These are phyloP conservation scores for Aspergillus sclerotialis DNA, from an alignment of 2,329 filamentous ascomycete species.

Conservation along the genomic window DNA sequence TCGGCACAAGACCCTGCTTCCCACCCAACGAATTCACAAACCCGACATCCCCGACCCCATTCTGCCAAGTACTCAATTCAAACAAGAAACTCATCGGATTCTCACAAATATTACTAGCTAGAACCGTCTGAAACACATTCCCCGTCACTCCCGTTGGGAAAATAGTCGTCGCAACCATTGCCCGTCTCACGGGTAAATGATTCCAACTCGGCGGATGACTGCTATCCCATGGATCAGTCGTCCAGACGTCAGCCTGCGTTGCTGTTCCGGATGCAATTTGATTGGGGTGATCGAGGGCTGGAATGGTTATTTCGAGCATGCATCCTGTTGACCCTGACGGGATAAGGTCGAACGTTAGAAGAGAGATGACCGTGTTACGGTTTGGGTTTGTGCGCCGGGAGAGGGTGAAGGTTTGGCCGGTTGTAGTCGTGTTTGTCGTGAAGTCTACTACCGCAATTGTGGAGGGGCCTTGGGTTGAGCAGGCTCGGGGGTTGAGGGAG, in stretches of 20 bases:
- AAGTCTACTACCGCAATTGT: conserved; percentile 9
- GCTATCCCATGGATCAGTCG: conserved; percentile 4
- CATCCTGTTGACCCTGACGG: conserved; percentile 11
- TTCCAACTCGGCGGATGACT: conserved; percentile 7
- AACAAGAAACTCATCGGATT: conserved; percentile 12
- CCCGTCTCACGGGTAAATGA: conserved; percentile 1
- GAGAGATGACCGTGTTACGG: conserved; percentile 4
- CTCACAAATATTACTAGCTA: conserved; percentile 8
- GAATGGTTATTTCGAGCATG: conserved; percentile 10
- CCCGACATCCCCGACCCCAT: conserved; percentile 4
- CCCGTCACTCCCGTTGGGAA: conserved; percentile 7
- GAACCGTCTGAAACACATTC: not conserved
- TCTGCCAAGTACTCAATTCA: conserved; percentile 11
- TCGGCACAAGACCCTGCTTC: conserved; percentile 2
- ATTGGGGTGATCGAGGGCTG: conserved; percentile 3
- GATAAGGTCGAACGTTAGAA: conserved; percentile 12
- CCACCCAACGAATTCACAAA: conserved; percentile 9
- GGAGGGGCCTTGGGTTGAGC: conserved; percentile 7
- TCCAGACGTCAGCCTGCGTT: conserved; percentile 11
- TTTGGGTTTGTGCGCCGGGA: conserved; percentile 4
- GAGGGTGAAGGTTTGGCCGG: conserved; percentile 7
- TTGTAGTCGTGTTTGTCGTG: conserved; percentile 5
- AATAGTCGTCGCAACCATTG: conserved; percentile 5
- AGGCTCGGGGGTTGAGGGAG: conserved; percentile 9
- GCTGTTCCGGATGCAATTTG: conserved; percentile 8